These are phyloP conservation scores for Dysphania ambrosioides DNA, from an alignment of 148 eudicot species.

Conservation along the genomic window DNA sequence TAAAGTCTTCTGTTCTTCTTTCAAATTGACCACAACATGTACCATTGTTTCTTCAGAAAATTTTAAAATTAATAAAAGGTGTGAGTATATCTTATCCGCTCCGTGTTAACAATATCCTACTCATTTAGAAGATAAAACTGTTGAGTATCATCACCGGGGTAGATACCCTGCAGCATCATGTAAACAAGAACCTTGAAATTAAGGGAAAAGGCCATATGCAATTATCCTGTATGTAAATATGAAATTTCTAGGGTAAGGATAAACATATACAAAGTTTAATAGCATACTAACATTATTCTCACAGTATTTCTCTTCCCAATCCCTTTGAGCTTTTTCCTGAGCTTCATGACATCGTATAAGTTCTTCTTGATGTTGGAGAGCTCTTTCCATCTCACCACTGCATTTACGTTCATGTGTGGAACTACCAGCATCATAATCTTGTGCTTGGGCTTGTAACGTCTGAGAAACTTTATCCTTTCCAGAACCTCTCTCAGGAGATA, in stretches of 20 bases:
- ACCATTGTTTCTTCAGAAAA: neutral
- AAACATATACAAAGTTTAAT: slow-evolving; percentile 33
- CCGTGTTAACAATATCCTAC: neutral
- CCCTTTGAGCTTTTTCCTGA: slow-evolving; percentile 85
- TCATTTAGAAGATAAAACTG: neutral
- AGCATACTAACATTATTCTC: slow-evolving; percentile 54
- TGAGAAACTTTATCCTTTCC: slow-evolving; percentile 24
- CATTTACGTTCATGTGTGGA: slow-evolving; percentile 23
- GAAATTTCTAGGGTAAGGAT: neutral
- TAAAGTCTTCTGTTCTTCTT: neutral
- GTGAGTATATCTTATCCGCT: neutral
- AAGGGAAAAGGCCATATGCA: neutral
- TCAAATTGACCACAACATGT: neutral
- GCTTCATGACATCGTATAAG: slow-evolving; percentile 64
- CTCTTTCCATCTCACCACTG: slow-evolving; percentile 63
- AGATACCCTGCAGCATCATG: no score
- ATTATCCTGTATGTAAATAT: neutral
- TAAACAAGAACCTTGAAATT: neutral
- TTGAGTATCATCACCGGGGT: neutral
- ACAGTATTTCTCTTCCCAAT: slow-evolving; percentile 81
- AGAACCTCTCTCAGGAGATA: slow-evolving; percentile 25
- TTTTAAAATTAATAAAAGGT: neutral
- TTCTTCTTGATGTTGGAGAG: slow-evolving; percentile 64
- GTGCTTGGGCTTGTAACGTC: slow-evolving; percentile 26
- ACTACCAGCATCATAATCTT: slow-evolving; percentile 25